Evolutionary conservation across 192 early-diverging fungal species (phyloP), one percentile per base, ranked within the genome.

Genomic region (Lunasporangiospora selenospora): DNA sequence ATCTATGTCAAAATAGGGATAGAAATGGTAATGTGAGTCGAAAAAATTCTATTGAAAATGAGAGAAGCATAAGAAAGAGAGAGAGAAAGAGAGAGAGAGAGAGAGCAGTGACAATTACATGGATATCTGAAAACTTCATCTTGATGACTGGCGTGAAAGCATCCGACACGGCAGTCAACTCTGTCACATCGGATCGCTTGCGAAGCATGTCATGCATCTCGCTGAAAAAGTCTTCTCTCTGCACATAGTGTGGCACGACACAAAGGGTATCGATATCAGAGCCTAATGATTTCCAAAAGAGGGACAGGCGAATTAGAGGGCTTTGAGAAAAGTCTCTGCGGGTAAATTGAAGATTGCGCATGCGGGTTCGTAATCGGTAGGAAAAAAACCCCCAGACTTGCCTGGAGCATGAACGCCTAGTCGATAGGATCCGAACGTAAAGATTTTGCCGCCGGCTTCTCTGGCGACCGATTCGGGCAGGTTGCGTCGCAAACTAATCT

Each of bases 221-320:
- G 1, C 80, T 81, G 66, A 99, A 97, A 67, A 99, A 99, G 60
- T 98, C 92, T 30, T 96, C 95, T 31, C 96, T 80, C 57, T 84
- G 81, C 8, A 99, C 92, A 77, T 93, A 89, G 42, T 84, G 86
- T 6, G 98, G 98, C 33, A 90, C 92, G 11, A 99, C 95, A 64
- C 96, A 98, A 31, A 99, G 75, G 0, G 95, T 98, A 87, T 99
- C 98, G 45, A 99, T 95, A 95, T 99, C 98, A n/a, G 92, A 84
- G 16, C 90, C 93, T 91, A 49, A 15, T 53, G 32, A 42, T n/a
- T n/a, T n/a, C n/a, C 36, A 38, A 46, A 6, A 21, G 18, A 32
- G 12, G 37, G 11, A 37, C 13, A 34, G 33, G 33, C 31, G 3
- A 37, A 0, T 53, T 3, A n/a, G n/a, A n/a, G n/a, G n/a, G n/a